Evolutionary conservation across 176 grass and related monocot genomes (phyloP), one percentile per base, ranked within the genome.

Genomic region (Ensete glaucum): DNA sequence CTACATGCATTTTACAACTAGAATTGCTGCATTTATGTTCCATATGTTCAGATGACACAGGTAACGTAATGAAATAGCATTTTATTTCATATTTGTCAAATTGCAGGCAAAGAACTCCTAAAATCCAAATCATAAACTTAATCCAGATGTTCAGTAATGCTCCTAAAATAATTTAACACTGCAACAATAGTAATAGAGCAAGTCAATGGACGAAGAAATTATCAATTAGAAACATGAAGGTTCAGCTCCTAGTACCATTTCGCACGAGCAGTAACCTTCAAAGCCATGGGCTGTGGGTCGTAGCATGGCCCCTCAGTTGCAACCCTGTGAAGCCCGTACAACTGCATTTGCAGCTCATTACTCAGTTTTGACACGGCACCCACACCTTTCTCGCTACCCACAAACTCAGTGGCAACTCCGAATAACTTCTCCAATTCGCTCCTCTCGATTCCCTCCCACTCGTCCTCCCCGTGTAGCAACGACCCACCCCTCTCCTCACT

Each of bases 221-320:
- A 29, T 34, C 7, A 29, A 74, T 0, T 63, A 62, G 15, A 86
- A 12, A 17, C 75, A 58, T 62, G 59, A 71, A 55, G 68, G 29
- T 23, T 0, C 21, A 85, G 5, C 72, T 73, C 75, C 24, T 13
- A 50, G 52, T 82, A 86, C 84, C 84, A 86, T 75, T 73, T 82
- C 53, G 84, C n/a, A 14, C 84, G 84, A 53, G 84, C 76, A 69
- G 84, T 26, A 53, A 86, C 73, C 75, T 79, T 86, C 62, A 86
- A 74, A 10, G 69, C 80, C 84, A 86, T 82, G 14, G 80, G 84
- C 34, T 77, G 79, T 0, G 69, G 79, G 14, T 79, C 75, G 54
- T 79, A 81, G 75, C 84, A 86, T 3, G 84, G 80, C 74, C 84
- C 84, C 70, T 86, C 80, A 8, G 80, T 86, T 0, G 80, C 84